Percentiles rank a stretch among this genome's conserved stretches.
phyloP scores from a whole-genome alignment of 208 protist species.

The Porcisia deanei region DNA sequence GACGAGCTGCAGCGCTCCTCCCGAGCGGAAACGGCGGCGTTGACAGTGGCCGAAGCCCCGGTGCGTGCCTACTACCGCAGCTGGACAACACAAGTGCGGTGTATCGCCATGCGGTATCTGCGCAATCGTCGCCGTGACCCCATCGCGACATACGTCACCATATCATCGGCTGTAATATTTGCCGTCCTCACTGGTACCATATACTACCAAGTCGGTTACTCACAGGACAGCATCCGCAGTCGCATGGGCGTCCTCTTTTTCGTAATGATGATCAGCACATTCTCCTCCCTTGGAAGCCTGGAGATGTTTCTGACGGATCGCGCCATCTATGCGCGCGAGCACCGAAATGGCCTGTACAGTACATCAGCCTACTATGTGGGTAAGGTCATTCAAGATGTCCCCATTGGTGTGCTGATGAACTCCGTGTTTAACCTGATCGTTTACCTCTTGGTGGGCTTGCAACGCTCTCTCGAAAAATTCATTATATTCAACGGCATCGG shows the following conservation, averaged over 20 bases:
- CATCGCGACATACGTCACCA: constrained; percentile 41
- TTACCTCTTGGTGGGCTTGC: constrained; percentile 64
- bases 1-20: constrained; percentile 6
- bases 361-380: constrained; percentile 67
- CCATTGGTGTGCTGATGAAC: constrained; percentile 50
- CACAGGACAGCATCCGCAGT: constrained; percentile 51
- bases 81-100: constrained; percentile 50
- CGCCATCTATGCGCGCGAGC: constrained; percentile 64
- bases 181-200: constrained; percentile 69
- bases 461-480: constrained; percentile 43
- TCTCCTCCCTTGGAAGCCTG: constrained; percentile 55
- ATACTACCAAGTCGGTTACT: constrained; percentile 64
- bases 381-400: constrained; percentile 64
- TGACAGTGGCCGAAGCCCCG: neutral
- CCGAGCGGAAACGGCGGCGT: neutral
- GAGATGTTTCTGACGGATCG: constrained; percentile 59
- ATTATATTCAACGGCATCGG: constrained; percentile 44
- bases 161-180: constrained; percentile 59
- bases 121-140: constrained; percentile 67
- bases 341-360: constrained; percentile 70
- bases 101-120: constrained; percentile 54
- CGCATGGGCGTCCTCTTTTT: constrained; percentile 81
- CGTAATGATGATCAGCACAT: constrained; percentile 71
- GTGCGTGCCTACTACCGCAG: constrained; percentile 36
- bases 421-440: constrained; percentile 49